Evolutionary conservation across 23 red algal species (phyloP).

Genomic region (Gracilaria domingensis): DNA sequence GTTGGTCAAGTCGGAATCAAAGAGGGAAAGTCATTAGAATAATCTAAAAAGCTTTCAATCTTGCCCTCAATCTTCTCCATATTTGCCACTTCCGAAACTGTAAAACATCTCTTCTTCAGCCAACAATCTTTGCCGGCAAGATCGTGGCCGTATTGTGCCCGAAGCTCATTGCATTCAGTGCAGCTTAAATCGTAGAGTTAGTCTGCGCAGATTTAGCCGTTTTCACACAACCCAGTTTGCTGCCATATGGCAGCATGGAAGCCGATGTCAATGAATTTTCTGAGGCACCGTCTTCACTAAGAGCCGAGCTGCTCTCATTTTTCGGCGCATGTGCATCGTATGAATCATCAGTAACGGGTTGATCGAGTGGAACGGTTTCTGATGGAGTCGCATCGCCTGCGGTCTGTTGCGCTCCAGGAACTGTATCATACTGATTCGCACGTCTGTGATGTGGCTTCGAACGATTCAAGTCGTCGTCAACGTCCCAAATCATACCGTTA

Average conservation of each 20-base stretch:
- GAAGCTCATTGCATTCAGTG: neutral
- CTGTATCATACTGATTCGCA: neutral
- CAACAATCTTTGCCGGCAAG: slow-evolving; percentile 57
- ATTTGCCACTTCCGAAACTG: slow-evolving; percentile 58
- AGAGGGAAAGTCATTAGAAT: slow-evolving; percentile 39
- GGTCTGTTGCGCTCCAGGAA: neutral
- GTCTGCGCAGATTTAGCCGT: neutral
- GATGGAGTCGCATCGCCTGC: neutral
- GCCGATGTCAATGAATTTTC: neutral
- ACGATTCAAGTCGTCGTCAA: slow-evolving; percentile 47
- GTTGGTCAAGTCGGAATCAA: neutral
- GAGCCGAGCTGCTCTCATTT: neutral
- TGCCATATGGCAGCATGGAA: neutral
- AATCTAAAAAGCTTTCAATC: slow-evolving; percentile 65
- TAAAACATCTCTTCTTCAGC: slow-evolving; percentile 65
- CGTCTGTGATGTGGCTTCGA: neutral
- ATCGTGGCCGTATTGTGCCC: neutral
- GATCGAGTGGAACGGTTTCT: neutral
- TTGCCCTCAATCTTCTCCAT: slow-evolving; percentile 63
- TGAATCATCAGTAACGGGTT: neutral
- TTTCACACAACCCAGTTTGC: neutral
- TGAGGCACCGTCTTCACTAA: neutral
- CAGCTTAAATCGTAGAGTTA: neutral
- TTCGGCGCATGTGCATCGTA: slow-evolving; percentile 2
- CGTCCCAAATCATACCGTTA: slow-evolving; percentile 75